These are phyloP conservation scores for Blumeriella jaapii DNA, from an alignment of 2,329 filamentous ascomycete species.

Conservation along the genomic window DNA sequence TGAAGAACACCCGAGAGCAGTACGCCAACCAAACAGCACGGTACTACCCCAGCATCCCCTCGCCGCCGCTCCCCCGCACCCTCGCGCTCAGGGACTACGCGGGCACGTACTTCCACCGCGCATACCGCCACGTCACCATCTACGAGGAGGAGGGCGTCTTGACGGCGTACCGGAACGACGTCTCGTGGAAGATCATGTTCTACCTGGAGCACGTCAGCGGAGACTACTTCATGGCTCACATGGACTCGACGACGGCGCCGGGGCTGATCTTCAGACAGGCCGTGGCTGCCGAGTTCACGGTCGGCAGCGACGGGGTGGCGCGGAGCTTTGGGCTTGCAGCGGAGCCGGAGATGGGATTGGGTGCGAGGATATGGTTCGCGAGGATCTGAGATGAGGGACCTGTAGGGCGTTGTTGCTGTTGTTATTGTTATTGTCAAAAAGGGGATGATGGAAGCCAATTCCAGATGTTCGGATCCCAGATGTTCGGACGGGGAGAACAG, in stretches of 20 bases:
- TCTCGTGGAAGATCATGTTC: slow-evolving; percentile 10
- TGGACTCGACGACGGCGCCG: slow-evolving; percentile 10
- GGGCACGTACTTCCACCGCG: slow-evolving; percentile 35
- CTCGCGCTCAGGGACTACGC: slow-evolving; percentile 29
- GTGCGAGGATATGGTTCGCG: slow-evolving; percentile 24
- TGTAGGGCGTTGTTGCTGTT: no score
- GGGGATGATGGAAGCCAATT: no score
- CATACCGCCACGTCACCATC: slow-evolving; percentile 28
- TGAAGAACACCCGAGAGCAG: slow-evolving; percentile 16
- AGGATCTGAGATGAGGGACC: no score
- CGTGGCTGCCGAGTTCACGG: slow-evolving; percentile 19
- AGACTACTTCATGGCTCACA: slow-evolving; percentile 21
- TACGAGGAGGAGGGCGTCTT: slow-evolving; percentile 4
- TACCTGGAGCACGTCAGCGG: slow-evolving; percentile 23
- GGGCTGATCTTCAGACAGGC: slow-evolving; percentile 10
- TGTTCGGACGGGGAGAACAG: no score
- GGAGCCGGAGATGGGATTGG: slow-evolving; percentile 18
- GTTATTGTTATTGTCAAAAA: no score
- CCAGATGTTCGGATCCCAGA: no score
- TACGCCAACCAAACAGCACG: slow-evolving; percentile 27
- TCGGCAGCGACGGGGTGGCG: slow-evolving; percentile 17
- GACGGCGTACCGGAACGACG: slow-evolving; percentile 4
- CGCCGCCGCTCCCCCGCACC: slow-evolving; percentile 27
- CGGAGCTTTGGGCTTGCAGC: slow-evolving; percentile 15
- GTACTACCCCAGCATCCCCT: slow-evolving; percentile 30